Evolutionary conservation across 2,329 filamentous ascomycete species (phyloP), one percentile per base, ranked within the genome.

Genomic region (Cadophora sp.): DNA sequence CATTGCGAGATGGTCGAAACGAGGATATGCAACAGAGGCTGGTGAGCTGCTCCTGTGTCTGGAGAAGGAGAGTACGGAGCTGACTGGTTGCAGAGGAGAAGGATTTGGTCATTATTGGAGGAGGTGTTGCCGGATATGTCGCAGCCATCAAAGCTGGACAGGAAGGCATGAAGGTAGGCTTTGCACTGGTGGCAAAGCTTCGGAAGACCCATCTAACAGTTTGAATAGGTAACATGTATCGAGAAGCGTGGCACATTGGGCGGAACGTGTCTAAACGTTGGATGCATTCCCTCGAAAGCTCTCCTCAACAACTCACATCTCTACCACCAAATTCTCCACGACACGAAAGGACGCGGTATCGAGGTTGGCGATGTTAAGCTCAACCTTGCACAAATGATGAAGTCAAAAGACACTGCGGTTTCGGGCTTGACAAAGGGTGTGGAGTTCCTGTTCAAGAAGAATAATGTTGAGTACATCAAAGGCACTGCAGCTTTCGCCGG

Each of bases 241-340:
- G 96, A 99, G 85, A 99, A 99, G 88, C 93, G 96, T 80, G 96
- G 96, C 75, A 87, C 89, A 69, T 90, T 99, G 77, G 96, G 96
- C 78, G 96, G 96, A 80, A 99, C 96, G 78, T 99, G 96, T 86
- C 85, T 99, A 78, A 99, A 99, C 81, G 96, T 99, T 79, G 96
- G 96, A 84, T 99, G 96, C 85, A 99, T 99, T 80, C 96, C 96
- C 74, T 99, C 96, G 74, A 99, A 99, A 85, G 97, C 96, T 72
- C 93, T 99, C 76, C 92, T 99, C 81, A 99, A 98, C 90, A 98
- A 98, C 87, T 97, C 96, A 77, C 94, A 97, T 82, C 88, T 98
- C 70, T 98, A 98, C 87, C 95, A 98, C 86, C 92, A 94, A 83
- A 92, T 97, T 79, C 89, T 97, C 70, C 95, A 99, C 85, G 96